Percentiles rank a stretch among this genome's conserved stretches.
These are phyloP conservation scores for Gonapodya sp. DNA, from an alignment of 192 early-diverging fungal genomes.

Conservation along the genomic window DNA sequence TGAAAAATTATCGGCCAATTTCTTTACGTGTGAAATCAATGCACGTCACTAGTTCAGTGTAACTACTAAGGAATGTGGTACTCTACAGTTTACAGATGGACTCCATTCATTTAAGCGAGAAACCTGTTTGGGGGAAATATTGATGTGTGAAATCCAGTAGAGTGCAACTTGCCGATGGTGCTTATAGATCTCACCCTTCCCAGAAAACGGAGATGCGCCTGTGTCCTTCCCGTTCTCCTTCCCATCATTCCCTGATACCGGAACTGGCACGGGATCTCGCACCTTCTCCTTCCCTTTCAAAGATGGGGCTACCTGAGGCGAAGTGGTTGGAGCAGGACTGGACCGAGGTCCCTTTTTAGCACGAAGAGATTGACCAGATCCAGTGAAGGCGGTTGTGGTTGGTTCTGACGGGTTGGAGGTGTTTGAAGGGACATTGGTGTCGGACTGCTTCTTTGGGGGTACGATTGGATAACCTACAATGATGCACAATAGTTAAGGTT, in stretches of 20 bases:
- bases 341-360: constrained; percentile 9
- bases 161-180: neutral
- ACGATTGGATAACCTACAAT: constrained; percentile 59
- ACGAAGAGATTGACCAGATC: constrained; percentile 7
- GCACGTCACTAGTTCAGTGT: neutral
- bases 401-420: neutral
- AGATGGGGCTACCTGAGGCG: neutral
- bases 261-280: neutral
- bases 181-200: neutral
- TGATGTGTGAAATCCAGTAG: neutral
- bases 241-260: neutral
- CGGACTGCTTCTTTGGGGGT: constrained; percentile 40
- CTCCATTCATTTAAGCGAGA: neutral
- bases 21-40: neutral
- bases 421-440: neutral
- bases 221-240: neutral
- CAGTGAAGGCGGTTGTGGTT: neutral
- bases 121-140: neutral
- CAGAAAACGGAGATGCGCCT: neutral
- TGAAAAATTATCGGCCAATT: neutral
- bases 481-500: neutral
- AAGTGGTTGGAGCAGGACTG: neutral
- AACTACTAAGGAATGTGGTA: neutral
- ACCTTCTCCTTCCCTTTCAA: neutral
- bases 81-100: neutral